phyloP scores from a whole-genome alignment of 345 rosid species.

The Lepidium didymum region DNA sequence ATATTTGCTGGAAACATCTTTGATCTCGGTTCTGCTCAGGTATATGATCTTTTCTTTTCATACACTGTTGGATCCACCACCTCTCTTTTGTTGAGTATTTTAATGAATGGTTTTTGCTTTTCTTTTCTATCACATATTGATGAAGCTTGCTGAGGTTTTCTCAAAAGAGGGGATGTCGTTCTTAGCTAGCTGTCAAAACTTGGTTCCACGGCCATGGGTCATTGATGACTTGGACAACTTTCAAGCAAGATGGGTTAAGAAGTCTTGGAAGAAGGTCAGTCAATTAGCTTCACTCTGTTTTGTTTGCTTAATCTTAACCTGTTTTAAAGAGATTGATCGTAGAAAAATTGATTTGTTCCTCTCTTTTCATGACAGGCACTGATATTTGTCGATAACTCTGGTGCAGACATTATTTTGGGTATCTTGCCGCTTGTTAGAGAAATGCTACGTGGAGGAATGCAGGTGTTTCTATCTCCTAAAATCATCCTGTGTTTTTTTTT shows the following conservation, averaged over 20 bases:
- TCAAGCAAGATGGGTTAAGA: slow-evolving; percentile 72
- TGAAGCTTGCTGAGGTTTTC: slow-evolving; percentile 98
- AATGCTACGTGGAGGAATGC: slow-evolving; percentile 74
- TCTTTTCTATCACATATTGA: slow-evolving; percentile 12
- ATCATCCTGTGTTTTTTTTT: neutral
- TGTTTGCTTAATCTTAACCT: neutral
- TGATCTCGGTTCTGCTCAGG: slow-evolving; percentile 98
- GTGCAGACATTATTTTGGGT: slow-evolving; percentile 96
- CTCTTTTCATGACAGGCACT: slow-evolving; percentile 49
- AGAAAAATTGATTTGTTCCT: neutral
- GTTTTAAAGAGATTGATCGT: neutral
- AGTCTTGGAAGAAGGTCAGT: slow-evolving; percentile 90
- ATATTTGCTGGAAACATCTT: slow-evolving; percentile 96
- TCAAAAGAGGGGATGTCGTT: slow-evolving; percentile 96
- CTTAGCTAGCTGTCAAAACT: slow-evolving; percentile 87
- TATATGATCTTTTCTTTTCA: slow-evolving; percentile 21
- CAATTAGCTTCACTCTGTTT: neutral
- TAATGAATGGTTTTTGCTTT: neutral
- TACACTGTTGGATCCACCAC: neutral
- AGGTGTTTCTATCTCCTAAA: slow-evolving; percentile 35
- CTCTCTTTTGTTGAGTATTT: neutral
- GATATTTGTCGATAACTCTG: slow-evolving; percentile 96
- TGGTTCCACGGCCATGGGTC: slow-evolving; percentile 91
- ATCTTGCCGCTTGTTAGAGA: slow-evolving; percentile 93
- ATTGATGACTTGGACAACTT: slow-evolving; percentile 85